Base-by-base conservation (phyloP, 1,284 basidiomycete species). In the Kwoniella shivajii region DNA sequence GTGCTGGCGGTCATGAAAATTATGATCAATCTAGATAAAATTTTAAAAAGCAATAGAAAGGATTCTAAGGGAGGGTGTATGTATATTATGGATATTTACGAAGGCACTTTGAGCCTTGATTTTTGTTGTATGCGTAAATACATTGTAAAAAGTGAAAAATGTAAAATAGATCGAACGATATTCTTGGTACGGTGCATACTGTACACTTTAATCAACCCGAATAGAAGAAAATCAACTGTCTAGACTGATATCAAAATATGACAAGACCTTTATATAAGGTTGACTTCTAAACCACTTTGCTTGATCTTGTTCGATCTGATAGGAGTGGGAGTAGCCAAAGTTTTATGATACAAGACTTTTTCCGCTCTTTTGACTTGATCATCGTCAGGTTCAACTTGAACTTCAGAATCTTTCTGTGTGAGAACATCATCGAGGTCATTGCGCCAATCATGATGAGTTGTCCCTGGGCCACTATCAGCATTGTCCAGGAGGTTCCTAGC, bases 381-480 rank as follows among this genome's bases (percentile, higher is more conserved):
- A 6, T 44, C 53, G 24, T 27, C 27, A n/a, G 52, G 24, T 29
- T 51, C 57, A 9, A 18, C 14, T 18, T 51, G 24, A 18, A 42
- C 38, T n/a, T 43, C 26, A 13, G 37, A 22, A 20, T 9, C 18
- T 20, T 27, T 43, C 18, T n/a, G n/a, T n/a, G n/a, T n/a, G n/a
- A n/a, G n/a, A n/a, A n/a, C n/a, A 14, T 24, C 10, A 39, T 45
- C 34, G 1, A 53, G 33, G 13, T 49, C 41, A 34, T 60, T 27
- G 18, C 54, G 30, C 31, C 34, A 33, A 18, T 56, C 54, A 24
- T 42, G 45, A 7, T 39, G 43, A 1, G 47, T 42, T 27, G 31
- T 27, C 39, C 16, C 14, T 24, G 54, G 59, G 18, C 59, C 59
- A 36, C 54, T 56, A 50, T 60, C 54, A 20, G 59, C 54, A 22